These are phyloP conservation scores for Fusarium piperis DNA, from an alignment of 2,329 filamentous ascomycete genomes.

Conservation along the genomic window DNA sequence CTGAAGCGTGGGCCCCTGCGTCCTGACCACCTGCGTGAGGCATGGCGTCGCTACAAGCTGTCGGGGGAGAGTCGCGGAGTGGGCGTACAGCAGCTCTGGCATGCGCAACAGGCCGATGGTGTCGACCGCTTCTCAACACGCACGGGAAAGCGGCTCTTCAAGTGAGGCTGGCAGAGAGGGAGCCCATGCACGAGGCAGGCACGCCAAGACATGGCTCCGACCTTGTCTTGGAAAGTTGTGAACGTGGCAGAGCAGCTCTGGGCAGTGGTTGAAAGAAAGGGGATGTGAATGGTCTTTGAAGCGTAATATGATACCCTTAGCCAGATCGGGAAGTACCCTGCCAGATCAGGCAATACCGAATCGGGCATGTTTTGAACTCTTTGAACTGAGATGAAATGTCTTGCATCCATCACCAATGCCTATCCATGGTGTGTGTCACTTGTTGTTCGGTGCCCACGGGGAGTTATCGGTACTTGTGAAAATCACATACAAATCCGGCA, in stretches of 20 bases:
- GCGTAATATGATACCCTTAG: slow-evolving; percentile 33
- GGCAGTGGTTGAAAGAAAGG: neutral
- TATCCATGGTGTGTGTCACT: neutral
- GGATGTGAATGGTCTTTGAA: slow-evolving; percentile 18
- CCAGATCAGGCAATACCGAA: slow-evolving; percentile 19
- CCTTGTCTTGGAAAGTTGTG: neutral
- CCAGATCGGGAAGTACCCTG: slow-evolving; percentile 15
- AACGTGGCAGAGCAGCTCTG: neutral
- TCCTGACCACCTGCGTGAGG: slow-evolving; percentile 80
- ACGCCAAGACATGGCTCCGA: neutral
- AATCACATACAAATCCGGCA: slow-evolving; percentile 9
- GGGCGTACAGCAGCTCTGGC: slow-evolving; percentile 69
- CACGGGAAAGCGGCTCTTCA: slow-evolving; percentile 64
- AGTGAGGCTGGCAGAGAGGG: slow-evolving; percentile 45
- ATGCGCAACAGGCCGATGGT: slow-evolving; percentile 67
- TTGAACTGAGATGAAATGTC: neutral
- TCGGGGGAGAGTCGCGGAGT: slow-evolving; percentile 70
- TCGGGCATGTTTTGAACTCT: neutral
- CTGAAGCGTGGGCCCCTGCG: slow-evolving; percentile 67
- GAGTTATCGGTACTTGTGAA: slow-evolving; percentile 23
- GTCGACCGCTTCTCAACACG: slow-evolving; percentile 67
- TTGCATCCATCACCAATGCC: neutral
- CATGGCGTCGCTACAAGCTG: slow-evolving; percentile 73
- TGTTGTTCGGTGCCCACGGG: neutral
- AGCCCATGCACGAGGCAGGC: neutral